Percentiles rank a stretch among this genome's conserved stretches.
Conservation (phyloP, 257 asterid genomes). For the Nicotiana tomentosiformis region DNA sequence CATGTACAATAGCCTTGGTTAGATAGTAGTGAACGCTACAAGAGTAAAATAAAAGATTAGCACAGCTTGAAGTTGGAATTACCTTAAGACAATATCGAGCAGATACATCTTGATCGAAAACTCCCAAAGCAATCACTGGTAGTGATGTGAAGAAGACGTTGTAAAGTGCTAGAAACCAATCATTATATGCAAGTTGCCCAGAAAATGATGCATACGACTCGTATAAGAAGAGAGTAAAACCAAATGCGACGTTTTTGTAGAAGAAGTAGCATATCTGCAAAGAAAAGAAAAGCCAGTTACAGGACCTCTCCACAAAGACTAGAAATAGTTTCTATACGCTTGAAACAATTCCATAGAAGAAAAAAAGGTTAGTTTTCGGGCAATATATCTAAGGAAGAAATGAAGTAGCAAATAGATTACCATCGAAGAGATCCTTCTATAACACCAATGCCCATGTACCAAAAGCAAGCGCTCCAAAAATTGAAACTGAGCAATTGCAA, state of each 20-base stretch:
- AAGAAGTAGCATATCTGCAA: conserved; percentile 84
- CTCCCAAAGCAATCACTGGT: conserved; percentile 87
- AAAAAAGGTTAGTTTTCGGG: background rate
- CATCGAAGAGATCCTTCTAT: conserved; percentile 87
- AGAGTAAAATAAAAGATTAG: background rate
- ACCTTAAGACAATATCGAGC: conserved; percentile 81
- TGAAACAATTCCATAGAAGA: background rate
- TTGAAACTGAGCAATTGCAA: conserved; percentile 84
- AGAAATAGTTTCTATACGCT: background rate
- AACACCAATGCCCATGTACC: conserved; percentile 98
- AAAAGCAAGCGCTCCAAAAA: conserved; percentile 78
- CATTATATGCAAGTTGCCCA: conserved; percentile 76
- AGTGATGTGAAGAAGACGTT: conserved; percentile 89
- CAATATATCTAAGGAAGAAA: background rate
- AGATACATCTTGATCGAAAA: conserved; percentile 90
- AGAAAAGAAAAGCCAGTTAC: conserved; percentile 8
- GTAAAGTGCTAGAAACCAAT: conserved; percentile 84
- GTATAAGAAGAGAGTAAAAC: conserved; percentile 60
- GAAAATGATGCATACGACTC: conserved; percentile 74
- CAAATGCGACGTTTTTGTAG: conserved; percentile 73
- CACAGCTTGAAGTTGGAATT: background rate
- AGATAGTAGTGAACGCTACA: too few species aligned
- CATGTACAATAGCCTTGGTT: too few species aligned
- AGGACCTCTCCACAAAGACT: background rate
- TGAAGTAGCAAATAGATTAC: conserved; percentile 27